Evolutionary conservation across 352 stramenopile species (phyloP).

Genomic region (Thraustochytrium sp.): DNA sequence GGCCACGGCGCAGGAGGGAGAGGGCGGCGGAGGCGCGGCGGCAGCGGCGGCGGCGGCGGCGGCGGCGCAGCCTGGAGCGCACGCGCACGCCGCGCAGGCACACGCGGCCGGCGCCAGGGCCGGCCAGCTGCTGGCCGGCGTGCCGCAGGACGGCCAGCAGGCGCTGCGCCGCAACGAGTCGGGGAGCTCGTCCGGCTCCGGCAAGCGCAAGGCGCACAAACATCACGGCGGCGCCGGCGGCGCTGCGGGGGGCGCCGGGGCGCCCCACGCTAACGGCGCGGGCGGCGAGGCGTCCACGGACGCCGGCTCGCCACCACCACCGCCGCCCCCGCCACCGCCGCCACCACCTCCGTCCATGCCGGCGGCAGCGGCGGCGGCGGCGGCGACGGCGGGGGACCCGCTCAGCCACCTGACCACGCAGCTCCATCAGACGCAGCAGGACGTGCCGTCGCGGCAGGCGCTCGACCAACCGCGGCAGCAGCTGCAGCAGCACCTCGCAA

Average conservation of each 20-base stretch:
- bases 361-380: neutral
- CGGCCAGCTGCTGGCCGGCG: too few species aligned
- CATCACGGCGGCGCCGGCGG: neutral
- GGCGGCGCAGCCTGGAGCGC: too few species aligned
- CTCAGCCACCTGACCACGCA: too few species aligned
- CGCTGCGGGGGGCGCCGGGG: slow-evolving; percentile 51
- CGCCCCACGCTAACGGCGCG: slow-evolving; percentile 51
- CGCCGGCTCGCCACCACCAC: neutral
- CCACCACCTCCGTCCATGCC: neutral
- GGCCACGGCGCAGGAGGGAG: too few species aligned
- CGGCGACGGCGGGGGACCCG: neutral
- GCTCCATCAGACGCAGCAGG: slow-evolving; percentile 58
- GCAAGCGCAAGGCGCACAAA: neutral
- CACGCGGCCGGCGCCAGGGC: too few species aligned
- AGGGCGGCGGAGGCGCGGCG: too few species aligned
- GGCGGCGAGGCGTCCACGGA: neutral
- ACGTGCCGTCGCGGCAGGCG: slow-evolving; percentile 55
- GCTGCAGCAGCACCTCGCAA: slow-evolving; percentile 59
- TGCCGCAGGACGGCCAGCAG: too few species aligned
- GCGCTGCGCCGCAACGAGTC: too few species aligned
- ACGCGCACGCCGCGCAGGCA: too few species aligned
- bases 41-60: too few species aligned
- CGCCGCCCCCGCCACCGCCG: neutral
- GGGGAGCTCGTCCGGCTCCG: neutral
- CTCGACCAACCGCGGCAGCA: slow-evolving; percentile 60